Evolutionary conservation across 768 basidiomycete genomes (phyloP).

Genomic region (Auricularia auricula-judae): DNA sequence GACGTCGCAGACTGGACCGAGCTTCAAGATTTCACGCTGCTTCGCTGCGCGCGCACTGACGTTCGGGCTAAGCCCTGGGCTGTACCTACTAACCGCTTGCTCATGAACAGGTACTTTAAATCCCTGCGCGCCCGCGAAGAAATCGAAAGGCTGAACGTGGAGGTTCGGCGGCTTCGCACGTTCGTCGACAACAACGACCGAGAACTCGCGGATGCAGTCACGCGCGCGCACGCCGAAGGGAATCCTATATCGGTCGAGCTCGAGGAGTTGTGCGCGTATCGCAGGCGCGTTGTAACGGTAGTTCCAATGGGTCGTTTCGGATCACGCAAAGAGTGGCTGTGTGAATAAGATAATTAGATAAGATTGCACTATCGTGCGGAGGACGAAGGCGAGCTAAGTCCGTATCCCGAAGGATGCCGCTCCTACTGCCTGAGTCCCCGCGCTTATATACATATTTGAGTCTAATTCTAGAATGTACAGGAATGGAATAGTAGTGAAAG

Average conservation of each 20-base stretch:
- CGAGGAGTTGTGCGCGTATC: not conserved
- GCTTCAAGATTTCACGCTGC: constrained; percentile 3
- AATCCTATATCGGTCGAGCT: not conserved
- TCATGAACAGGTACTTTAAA: not conserved
- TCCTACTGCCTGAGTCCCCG: too few relatives aligned
- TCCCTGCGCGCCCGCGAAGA: constrained; percentile 1
- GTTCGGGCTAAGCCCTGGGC: not conserved
- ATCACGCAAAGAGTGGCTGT: too few relatives aligned
- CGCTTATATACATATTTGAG: too few relatives aligned
- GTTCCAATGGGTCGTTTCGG: too few relatives aligned
- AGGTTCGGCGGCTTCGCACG: constrained; percentile 1
- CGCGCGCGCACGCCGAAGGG: not conserved
- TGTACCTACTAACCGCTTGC: not conserved
- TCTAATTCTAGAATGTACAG: too few relatives aligned
- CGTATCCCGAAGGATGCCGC: not conserved
- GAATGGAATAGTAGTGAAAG: too few relatives aligned
- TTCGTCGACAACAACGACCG: constrained; percentile 6
- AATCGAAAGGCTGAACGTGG: constrained; percentile 1
- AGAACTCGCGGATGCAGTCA: not conserved
- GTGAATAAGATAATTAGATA: too few relatives aligned
- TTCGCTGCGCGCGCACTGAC: not conserved
- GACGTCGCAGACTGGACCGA: not conserved
- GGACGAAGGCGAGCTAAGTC: too few relatives aligned
- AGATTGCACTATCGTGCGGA: too few relatives aligned
- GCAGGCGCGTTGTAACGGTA: not conserved